A percentile compares a stretch with the other conserved stretches of the same genome.
Conservation (phyloP, 176 grass and related monocot genomes). For the Aegilops sharonensis region DNA sequence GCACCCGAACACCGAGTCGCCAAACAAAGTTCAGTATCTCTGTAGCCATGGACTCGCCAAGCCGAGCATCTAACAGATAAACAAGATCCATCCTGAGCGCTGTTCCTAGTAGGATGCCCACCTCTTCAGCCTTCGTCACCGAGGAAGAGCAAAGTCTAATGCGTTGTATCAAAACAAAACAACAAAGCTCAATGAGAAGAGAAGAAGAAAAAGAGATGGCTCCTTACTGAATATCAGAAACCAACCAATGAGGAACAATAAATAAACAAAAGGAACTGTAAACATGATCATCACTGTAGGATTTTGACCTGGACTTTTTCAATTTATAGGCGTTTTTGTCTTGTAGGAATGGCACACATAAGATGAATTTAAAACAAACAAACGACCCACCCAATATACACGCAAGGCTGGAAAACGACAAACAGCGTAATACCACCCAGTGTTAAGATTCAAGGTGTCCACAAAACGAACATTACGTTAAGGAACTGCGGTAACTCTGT, state of each 20-base stretch:
- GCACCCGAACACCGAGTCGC: neutral
- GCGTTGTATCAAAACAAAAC: conserved; percentile 17
- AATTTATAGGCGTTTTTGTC: neutral
- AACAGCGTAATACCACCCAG: neutral
- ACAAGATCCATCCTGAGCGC: neutral
- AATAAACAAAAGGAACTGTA: neutral
- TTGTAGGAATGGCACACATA: neutral
- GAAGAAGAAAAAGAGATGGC: neutral
- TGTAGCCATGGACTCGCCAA: neutral
- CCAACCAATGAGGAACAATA: neutral
- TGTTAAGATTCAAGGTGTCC: neutral
- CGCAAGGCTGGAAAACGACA: neutral
- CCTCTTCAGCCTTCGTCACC: conserved; percentile 40
- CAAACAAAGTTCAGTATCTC: neutral
- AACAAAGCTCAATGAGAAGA: conserved; percentile 28
- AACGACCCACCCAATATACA: neutral
- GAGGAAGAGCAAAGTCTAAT: conserved; percentile 58
- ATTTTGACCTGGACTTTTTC: neutral
- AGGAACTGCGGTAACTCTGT: neutral
- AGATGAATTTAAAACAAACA: neutral
- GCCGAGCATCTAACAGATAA: neutral
- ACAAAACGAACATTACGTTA: neutral
- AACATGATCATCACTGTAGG: too few species aligned
- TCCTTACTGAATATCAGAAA: neutral
- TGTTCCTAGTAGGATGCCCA: neutral